Base-by-base conservation (phyloP, 2,329 filamentous ascomycete species). In the Ilyonectria mors-panacis region DNA sequence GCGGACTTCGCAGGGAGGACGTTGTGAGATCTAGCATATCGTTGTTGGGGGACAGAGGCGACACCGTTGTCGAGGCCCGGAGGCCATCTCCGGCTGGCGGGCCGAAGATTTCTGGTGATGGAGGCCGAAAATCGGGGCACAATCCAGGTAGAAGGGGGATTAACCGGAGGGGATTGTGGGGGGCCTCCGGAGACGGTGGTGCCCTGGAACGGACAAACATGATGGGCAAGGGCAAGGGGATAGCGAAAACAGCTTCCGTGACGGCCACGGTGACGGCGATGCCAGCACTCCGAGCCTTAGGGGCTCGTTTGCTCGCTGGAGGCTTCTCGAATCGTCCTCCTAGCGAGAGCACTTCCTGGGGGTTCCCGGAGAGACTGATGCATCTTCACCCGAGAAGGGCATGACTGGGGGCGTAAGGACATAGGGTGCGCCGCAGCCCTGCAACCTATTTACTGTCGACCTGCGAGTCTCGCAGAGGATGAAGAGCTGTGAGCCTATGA, bases 91-190 rank as follows among this genome's bases (percentile, higher is more conserved):
- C 63, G 63, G 63, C 45, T 35, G 21, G 37, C 62, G 51, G 57
- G 51, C 63, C 50, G 57, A 61, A 47, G 51, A 28, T 61, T 53
- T 65, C 37, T 61, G 30, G 26, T 28, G 45, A 63, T 55, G 44
- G 39, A 48, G 59, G 45, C 66, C 66, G 66, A 65, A 57, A 50
- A 48, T 62, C 66, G 66, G 66, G 58, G 39, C 54, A 57, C 17
- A 13, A 15, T 39, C 28, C 21, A 44, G 45, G 19, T 42, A 42
- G 28, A 28, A 23, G 48, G 61, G 56, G 30, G 45, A 58, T 57
- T 60, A 44, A n/a, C 66, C 72, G 72, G 72, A 64, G 70, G 60
- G 30, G 26, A 55, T 69, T 72, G 72, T 71, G 63, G 69, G 61
- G 68, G 62, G 44, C 51, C 21, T 58, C 72, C 70, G 65, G 72